A percentile compares a stretch with the other conserved stretches of the same genome.
phyloP scores from a whole-genome alignment of 2,329 filamentous ascomycete genomes.

The Ustulina deusta region DNA sequence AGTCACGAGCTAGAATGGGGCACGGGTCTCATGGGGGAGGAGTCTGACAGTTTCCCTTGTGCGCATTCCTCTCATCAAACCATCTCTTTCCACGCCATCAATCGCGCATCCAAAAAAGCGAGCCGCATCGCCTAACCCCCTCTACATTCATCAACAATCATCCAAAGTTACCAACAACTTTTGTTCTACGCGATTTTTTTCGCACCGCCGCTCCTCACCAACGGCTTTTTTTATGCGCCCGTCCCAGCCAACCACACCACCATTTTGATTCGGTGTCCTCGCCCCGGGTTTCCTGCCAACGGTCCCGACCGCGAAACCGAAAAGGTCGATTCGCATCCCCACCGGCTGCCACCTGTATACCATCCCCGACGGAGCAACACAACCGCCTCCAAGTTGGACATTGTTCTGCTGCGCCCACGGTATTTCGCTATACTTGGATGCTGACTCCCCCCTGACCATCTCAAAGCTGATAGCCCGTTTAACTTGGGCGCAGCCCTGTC shows the following conservation, averaged over 20 bases:
- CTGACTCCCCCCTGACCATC: conserved; percentile 24
- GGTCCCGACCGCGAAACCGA: conserved; percentile 30
- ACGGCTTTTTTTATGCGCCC: conserved; percentile 47
- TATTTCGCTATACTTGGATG: conserved; percentile 30
- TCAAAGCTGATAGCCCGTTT: conserved; percentile 14
- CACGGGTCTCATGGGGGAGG: conserved; percentile 45
- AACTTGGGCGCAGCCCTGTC: conserved; percentile 22
- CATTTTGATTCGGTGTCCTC: conserved; percentile 38
- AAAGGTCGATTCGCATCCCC: conserved; percentile 33
- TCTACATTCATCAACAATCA: conserved; percentile 70
- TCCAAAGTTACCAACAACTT: conserved; percentile 65
- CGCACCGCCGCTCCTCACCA: conserved; percentile 58
- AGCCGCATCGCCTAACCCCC: conserved; percentile 66
- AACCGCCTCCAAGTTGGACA: conserved; percentile 27
- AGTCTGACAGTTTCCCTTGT: conserved; percentile 48
- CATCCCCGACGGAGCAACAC: conserved; percentile 29
- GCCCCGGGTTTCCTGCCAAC: conserved; percentile 50
- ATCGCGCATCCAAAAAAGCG: conserved; percentile 70
- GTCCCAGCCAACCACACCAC: conserved; percentile 49
- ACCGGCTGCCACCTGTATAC: conserved; percentile 19
- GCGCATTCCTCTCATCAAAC: conserved; percentile 53
- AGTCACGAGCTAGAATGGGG: conserved; percentile 52
- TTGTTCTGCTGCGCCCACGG: conserved; percentile 35
- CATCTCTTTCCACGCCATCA: conserved; percentile 58
- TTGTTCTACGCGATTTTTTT: conserved; percentile 66